Conservation (phyloP, 768 basidiomycete genomes). For the Amanita fuliginea region DNA sequence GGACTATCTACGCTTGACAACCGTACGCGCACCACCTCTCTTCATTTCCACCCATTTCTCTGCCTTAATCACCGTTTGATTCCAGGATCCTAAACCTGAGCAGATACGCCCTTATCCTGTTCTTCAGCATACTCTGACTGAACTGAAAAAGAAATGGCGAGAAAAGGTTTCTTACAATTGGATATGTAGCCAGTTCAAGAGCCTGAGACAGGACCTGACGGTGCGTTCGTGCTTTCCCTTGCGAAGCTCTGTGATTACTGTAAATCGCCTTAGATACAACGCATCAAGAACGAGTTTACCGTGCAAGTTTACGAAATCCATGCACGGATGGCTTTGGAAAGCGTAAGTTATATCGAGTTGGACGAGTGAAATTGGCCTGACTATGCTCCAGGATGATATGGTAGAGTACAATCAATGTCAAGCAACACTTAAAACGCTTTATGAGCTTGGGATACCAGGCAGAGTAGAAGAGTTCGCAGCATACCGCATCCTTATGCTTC, state of each 20-base stretch:
- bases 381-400: slow-evolving; percentile 67
- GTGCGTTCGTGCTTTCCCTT: slow-evolving; percentile 37
- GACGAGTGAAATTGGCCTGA: slow-evolving; percentile 10
- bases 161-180: slow-evolving; percentile 69
- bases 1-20: slow-evolving; percentile 89
- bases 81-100: slow-evolving; percentile 90
- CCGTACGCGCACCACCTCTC: slow-evolving; percentile 34
- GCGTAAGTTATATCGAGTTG: slow-evolving; percentile 32
- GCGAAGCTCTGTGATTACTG: background rate
- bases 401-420: slow-evolving; percentile 99
- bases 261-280: slow-evolving; percentile 63
- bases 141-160: slow-evolving; percentile 85
- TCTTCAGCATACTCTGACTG: slow-evolving; percentile 72
- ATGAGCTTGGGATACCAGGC: slow-evolving; percentile 88
- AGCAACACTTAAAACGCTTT: slow-evolving; percentile 77
- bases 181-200: slow-evolving; percentile 98
- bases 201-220: slow-evolving; percentile 92
- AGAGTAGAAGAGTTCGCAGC: slow-evolving; percentile 94
- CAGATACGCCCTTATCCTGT: slow-evolving; percentile 84
- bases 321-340: slow-evolving; percentile 92
- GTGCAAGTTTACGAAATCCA: slow-evolving; percentile 97
- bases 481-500: slow-evolving; percentile 91
- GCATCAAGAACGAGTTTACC: slow-evolving; percentile 97
- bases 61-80: slow-evolving; percentile 6
- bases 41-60: background rate